phyloP scores from a whole-genome alignment of 805 yeast genomes.

The Metschnikowia lachancei region DNA sequence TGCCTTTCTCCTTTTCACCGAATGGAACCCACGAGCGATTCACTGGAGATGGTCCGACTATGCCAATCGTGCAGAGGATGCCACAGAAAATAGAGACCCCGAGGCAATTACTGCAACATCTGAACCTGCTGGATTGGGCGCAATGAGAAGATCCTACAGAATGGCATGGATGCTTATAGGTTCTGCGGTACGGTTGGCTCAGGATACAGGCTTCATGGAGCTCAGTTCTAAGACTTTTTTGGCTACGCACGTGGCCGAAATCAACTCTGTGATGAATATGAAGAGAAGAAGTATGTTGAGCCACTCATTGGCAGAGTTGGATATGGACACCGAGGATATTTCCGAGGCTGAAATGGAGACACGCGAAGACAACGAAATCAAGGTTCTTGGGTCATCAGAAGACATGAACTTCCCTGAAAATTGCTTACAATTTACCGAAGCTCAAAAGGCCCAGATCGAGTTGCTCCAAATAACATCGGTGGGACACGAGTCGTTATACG shows the following conservation, averaged over 20 bases:
- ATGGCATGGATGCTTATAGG: slow-evolving; percentile 96
- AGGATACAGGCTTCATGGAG: slow-evolving; percentile 79
- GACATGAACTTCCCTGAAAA: slow-evolving; percentile 10
- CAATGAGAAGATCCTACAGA: slow-evolving; percentile 80
- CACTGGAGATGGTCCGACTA: slow-evolving; percentile 87
- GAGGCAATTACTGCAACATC: slow-evolving; percentile 19
- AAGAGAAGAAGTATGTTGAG: slow-evolving; percentile 77
- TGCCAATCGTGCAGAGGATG: slow-evolving; percentile 59
- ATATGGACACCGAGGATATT: slow-evolving; percentile 46
- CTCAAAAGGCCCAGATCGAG: slow-evolving; percentile 78
- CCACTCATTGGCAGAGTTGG: slow-evolving; percentile 67
- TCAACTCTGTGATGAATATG: slow-evolving; percentile 75
- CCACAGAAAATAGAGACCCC: slow-evolving; percentile 11
- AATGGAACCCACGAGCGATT: slow-evolving; percentile 94
- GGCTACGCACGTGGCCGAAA: slow-evolving; percentile 83
- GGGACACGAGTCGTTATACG: slow-evolving; percentile 81
- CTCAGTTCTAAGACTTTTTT: slow-evolving; percentile 69
- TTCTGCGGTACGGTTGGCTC: slow-evolving; percentile 80
- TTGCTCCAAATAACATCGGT: slow-evolving; percentile 72
- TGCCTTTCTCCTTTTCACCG: slow-evolving; percentile 81
- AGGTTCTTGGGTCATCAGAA: slow-evolving; percentile 28
- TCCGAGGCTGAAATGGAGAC: slow-evolving; percentile 34
- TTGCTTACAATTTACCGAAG: slow-evolving; percentile 50
- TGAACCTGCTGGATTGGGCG: slow-evolving; percentile 69
- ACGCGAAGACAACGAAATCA: slow-evolving; percentile 27